Base-by-base conservation (phyloP, 1,139 yeast genomes). In the Hansenula lynferdii region DNA sequence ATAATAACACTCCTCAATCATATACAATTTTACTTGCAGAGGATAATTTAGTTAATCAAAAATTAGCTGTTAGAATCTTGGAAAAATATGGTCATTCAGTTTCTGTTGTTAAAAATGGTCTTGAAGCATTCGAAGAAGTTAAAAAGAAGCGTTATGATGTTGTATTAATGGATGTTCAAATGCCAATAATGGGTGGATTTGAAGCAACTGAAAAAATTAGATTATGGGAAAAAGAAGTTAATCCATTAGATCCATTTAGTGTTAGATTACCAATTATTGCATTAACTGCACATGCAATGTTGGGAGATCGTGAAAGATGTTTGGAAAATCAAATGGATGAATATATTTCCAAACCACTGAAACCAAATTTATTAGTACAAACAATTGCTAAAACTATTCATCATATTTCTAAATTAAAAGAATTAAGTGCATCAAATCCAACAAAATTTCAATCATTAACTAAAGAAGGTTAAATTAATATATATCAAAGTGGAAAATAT, bases 141-240 rank as follows among this genome's bases (percentile, higher is more conserved):
- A 70, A 80, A 57, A 61, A 67, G 36, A 42, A 49, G n/a, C 40
- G 39, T 18, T 85, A 80, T 56, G 95, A 86, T 56, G 90, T 85
- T 37, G 85, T 86, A n/a, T 71, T 86, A 48, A 86, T 86, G 96
- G 96, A 86, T 65, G 95, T 86, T 31, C 95, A 86, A 61, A 86
- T 86, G 96, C 96, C 96, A 11, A 87, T 85, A 14, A 85, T 86
- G 94, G 95, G 95, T 34, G 96, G 96, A 1, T 86, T 86, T 58
- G 95, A 86, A 58, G 95, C 96, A 5, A 85, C 95, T 1, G 87
- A 83, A 39, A 78, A 80, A 60, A 86, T 86, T 38, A 69, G 96
- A 52, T 87, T 82, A 57, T 85, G 95, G 94, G 96, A 86, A 61
- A 79, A 75, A 66, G 85, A 82, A 58, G 86, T 87, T n/a, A 79